phyloP scores from a whole-genome alignment of 2,329 filamentous ascomycete genomes.

The Pseudogymnoascus pannorum region DNA sequence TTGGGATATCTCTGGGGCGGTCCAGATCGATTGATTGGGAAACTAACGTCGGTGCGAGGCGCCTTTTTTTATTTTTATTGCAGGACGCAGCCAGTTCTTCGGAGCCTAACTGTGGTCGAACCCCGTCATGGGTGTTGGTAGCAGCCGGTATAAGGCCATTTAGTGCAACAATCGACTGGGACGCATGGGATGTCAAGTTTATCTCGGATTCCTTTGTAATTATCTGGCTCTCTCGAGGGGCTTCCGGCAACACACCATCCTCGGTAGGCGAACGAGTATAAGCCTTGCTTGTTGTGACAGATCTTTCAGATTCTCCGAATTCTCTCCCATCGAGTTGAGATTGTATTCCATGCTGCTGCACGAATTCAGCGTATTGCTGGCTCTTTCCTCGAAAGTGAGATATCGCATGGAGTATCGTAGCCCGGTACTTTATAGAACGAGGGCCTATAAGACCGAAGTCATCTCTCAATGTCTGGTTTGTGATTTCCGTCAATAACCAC shows the following conservation, averaged over 20 bases:
- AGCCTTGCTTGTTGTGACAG: constrained; percentile 1
- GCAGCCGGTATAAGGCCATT: not conserved
- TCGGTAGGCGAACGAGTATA: not conserved
- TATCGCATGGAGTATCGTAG: constrained; percentile 6
- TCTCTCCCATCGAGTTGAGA: not conserved
- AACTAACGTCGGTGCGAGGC: constrained; percentile 27
- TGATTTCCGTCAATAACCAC: constrained; percentile 20
- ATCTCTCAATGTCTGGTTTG: constrained; percentile 19
- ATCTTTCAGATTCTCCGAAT: not conserved
- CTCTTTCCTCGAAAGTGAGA: not conserved
- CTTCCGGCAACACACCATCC: not conserved
- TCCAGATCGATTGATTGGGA: constrained; percentile 19
- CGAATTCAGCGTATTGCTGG: not conserved
- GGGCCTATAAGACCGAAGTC: constrained; percentile 21
- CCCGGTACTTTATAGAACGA: constrained; percentile 1
- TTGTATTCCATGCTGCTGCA: not conserved
- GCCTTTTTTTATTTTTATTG: constrained; percentile 27
- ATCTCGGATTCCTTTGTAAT: not conserved
- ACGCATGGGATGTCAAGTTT: not conserved
- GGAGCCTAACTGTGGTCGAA: not conserved
- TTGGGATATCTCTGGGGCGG: constrained; percentile 20
- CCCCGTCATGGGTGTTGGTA: not conserved
- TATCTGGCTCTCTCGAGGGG: not conserved
- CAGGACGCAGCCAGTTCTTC: not conserved
- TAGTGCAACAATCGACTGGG: not conserved